Evolutionary conservation across 306 rosid species (phyloP), one percentile per base, ranked within the genome.

Genomic region (Sechiopsis laciniata): DNA sequence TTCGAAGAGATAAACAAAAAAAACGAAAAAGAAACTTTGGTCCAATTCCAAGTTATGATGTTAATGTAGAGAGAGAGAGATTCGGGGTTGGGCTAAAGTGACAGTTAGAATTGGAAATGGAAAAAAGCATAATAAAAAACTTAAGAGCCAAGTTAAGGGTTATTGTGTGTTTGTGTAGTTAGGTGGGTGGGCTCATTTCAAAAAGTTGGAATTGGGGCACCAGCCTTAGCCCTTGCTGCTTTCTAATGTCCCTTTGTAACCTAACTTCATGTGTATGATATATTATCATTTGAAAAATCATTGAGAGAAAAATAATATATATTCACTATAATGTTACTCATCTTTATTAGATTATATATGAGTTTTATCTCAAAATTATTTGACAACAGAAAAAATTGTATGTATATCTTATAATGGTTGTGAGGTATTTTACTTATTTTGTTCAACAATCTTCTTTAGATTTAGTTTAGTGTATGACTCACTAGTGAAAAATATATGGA

Each of bases 71-170:
- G 56, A 53, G 56, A 53, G 17, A 14, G 57, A 54, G 57, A 54
- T 54, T 54, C 10, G 58, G 56, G 7, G 56, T 15, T 53, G 56
- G 56, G 56, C 8, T 15, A 15, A 14, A 53, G 20, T 53, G 56
- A 53, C 8, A 53, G 20, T n/a, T n/a, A n/a, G 57, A 54, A 20
- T n/a, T 54, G 20, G 10, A 32, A 62, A 15, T 46, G 13, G 12
- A 5, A 32, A 15, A 62, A 2, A 8, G 67, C 45, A 61, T 29
- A 61, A 61, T 11, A 26, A 32, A 32, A 62, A 62, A 35, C 69
- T 32, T 62, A 62, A 50, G 50, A 62, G 16, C 69, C 50, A 62
- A 62, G 69, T 62, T 62, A 62, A 62, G 69, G 22, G 50, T 62
- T 62, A 35, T 35, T 32, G 22, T 62, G 22, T 14, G 16, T 19